These are phyloP conservation scores for Verticillium dahliae DNA, from an alignment of 2,329 filamentous ascomycete species.

Conservation along the genomic window DNA sequence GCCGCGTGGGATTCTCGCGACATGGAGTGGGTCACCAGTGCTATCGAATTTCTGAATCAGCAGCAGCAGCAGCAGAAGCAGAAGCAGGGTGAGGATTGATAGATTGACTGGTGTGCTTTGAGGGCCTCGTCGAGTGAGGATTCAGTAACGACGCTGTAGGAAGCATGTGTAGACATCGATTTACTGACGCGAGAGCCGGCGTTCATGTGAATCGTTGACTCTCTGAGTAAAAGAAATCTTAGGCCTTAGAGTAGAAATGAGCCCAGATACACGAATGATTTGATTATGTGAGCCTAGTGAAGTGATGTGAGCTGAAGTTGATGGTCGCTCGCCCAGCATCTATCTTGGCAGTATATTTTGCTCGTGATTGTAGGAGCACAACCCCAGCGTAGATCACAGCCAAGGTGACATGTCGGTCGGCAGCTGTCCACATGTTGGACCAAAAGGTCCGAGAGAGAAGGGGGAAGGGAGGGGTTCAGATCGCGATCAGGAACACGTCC, in stretches of 20 bases:
- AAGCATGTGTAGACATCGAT: too few relatives aligned
- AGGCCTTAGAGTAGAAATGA: too few relatives aligned
- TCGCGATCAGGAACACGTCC: neutral
- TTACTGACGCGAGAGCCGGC: too few relatives aligned
- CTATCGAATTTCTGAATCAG: neutral
- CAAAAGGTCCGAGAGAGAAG: neutral
- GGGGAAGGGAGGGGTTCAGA: neutral
- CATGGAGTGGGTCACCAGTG: neutral
- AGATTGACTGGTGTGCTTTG: too few relatives aligned
- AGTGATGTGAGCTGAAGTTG: neutral
- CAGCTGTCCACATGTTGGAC: neutral
- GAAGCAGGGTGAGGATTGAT: neutral
- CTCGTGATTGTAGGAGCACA: neutral
- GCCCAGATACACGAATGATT: too few relatives aligned
- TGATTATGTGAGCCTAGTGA: too few relatives aligned
- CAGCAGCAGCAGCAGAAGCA: neutral
- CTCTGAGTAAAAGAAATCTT: too few relatives aligned
- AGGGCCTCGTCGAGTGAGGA: too few relatives aligned
- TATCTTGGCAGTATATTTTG: neutral
- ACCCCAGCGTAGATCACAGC: neutral
- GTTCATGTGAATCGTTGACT: too few relatives aligned
- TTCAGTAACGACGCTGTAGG: too few relatives aligned
- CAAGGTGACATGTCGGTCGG: neutral
- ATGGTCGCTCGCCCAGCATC: neutral
- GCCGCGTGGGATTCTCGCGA: neutral